Conservation (phyloP, 2,329 filamentous ascomycete species). For the Claviceps lovelessii region DNA sequence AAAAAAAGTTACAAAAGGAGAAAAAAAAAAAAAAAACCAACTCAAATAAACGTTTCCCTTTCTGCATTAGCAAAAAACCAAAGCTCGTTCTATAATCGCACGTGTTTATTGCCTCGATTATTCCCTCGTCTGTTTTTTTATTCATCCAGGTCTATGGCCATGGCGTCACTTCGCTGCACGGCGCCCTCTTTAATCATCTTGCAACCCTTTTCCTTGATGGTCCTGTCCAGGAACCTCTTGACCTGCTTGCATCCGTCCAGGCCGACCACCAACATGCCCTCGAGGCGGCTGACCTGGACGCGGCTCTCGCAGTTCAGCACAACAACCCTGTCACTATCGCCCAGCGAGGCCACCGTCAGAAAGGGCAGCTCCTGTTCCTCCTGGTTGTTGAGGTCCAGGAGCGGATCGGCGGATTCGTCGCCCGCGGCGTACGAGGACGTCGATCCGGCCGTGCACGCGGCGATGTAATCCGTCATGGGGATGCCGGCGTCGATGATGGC, state of each 20-base stretch:
- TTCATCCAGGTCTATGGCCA: constrained; percentile 37
- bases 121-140: not conserved
- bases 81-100: not conserved
- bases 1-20: not conserved
- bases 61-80: not conserved
- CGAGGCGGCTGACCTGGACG: constrained; percentile 66
- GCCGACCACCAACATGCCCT: constrained; percentile 85
- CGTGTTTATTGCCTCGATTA: not conserved
- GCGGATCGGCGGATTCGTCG: constrained; percentile 57
- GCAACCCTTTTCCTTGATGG: constrained; percentile 58
- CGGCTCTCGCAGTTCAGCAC: constrained; percentile 77
- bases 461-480: constrained; percentile 85
- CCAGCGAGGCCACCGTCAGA: constrained; percentile 70
- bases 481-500: constrained; percentile 90
- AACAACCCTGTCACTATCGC: constrained; percentile 58
- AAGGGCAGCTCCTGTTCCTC: constrained; percentile 84
- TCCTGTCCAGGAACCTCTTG: constrained; percentile 62
- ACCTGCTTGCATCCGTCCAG: constrained; percentile 87
- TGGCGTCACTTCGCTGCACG: constrained; percentile 31
- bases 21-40: not conserved
- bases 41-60: not conserved
- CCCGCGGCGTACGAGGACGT: constrained; percentile 51
- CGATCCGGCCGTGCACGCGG: constrained; percentile 74
- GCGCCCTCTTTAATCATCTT: constrained; percentile 46
- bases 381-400: constrained; percentile 64